Percentiles rank a stretch among this genome's conserved stretches.
Conservation (phyloP, 805 yeast genomes). For the Blastobotrys peoriensis region DNA sequence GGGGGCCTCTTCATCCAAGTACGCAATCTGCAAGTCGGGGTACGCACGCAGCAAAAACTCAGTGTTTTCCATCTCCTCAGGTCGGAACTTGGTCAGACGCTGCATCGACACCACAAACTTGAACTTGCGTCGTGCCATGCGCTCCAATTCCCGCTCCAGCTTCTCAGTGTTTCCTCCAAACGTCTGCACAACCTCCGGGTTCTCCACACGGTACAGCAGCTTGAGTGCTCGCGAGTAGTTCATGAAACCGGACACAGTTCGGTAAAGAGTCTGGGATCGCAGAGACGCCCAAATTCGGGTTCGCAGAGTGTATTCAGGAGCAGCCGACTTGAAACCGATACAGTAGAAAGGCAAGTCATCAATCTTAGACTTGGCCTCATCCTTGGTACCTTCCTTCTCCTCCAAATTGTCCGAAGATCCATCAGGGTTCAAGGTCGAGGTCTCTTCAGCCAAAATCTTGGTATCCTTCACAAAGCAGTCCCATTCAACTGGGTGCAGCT, state of each 20-base stretch:
- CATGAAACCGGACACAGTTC: slow-evolving; percentile 98
- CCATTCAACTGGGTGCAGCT: slow-evolving; percentile 96
- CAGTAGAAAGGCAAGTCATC: slow-evolving; percentile 93
- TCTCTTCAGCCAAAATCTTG: slow-evolving; percentile 62
- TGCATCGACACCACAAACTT: slow-evolving; percentile 79
- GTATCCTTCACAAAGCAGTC: slow-evolving; percentile 95
- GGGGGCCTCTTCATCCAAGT: slow-evolving; percentile 44
- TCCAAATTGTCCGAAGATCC: slow-evolving; percentile 12
- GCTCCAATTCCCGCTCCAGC: slow-evolving; percentile 28
- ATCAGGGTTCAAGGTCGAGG: slow-evolving; percentile 11
- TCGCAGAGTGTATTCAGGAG: slow-evolving; percentile 92
- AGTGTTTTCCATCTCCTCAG: slow-evolving; percentile 73
- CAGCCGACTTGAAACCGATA: slow-evolving; percentile 95
- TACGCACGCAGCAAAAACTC: slow-evolving; percentile 78
- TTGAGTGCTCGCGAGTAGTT: slow-evolving; percentile 96
- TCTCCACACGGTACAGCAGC: slow-evolving; percentile 87
- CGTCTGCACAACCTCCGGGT: slow-evolving; percentile 64
- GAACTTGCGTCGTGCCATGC: slow-evolving; percentile 81
- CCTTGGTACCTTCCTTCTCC: slow-evolving; percentile 10
- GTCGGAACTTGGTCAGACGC: slow-evolving; percentile 64
- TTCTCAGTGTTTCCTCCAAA: background rate
- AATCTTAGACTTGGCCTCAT: slow-evolving; percentile 45
- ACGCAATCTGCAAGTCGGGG: slow-evolving; percentile 58
- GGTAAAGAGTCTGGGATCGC: slow-evolving; percentile 91
- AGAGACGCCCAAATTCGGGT: slow-evolving; percentile 98